These are phyloP conservation scores for Anethum foeniculum DNA, from an alignment of 140 eudicot species.

Conservation along the genomic window DNA sequence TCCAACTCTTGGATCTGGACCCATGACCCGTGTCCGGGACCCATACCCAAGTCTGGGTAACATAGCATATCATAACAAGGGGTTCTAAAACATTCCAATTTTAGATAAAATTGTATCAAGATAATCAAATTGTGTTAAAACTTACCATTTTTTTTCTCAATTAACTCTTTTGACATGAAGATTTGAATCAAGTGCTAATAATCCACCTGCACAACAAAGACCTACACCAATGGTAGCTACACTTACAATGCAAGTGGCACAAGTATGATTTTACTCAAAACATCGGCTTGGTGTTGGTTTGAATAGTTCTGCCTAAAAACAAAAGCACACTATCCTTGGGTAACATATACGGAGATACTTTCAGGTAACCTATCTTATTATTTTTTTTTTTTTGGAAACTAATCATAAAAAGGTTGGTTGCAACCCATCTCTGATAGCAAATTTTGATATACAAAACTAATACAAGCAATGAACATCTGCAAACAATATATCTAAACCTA, in stretches of 20 bases:
- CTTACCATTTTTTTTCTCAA: not conserved
- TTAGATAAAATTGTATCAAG: not conserved
- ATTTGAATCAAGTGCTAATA: not conserved
- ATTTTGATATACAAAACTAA: not conserved
- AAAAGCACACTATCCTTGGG: not conserved
- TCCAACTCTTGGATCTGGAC: no score
- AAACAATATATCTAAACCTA: not conserved
- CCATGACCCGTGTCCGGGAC: no score
- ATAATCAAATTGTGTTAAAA: not conserved
- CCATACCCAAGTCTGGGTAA: no score
- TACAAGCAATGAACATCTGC: not conserved
- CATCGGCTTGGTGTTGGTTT: not conserved
- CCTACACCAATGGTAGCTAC: not conserved
- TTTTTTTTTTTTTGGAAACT: not conserved
- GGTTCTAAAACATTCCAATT: not conserved
- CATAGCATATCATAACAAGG: not conserved
- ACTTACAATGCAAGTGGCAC: not conserved
- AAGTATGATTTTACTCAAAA: not conserved
- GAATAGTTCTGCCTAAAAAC: not conserved
- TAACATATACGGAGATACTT: not conserved
- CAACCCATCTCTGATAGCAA: not conserved
- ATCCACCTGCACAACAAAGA: not conserved
- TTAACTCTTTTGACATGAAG: not conserved
- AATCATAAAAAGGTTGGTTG: not conserved
- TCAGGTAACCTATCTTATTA: not conserved